Evolutionary conservation across 2,329 filamentous ascomycete genomes (phyloP), one percentile per base, ranked within the genome.

Genomic region (Daldinia sp.): DNA sequence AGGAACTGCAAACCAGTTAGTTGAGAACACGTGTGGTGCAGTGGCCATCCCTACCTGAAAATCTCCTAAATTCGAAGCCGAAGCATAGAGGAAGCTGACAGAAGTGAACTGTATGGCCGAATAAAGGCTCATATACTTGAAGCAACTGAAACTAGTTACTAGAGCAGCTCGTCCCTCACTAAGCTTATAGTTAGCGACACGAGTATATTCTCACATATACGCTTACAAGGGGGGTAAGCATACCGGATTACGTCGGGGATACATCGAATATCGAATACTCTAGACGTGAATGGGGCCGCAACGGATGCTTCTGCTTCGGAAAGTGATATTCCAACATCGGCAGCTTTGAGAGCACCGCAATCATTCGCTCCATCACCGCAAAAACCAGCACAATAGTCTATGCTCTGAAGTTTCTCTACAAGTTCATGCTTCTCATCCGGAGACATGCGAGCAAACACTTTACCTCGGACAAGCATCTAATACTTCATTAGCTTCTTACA

Each of bases 121-220:
- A 83, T 99, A 99, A 72, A 99, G 82, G 75, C 93, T 97, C 97
- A 99, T 99, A 82, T 97, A 99, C 83, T 98, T 99, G 87, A 99
- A 99, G 83, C 96, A 99, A 82, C 93, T 97, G 83, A 99, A 99
- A 80, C 94, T 97, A 12, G 96, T 99, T n/a, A 98, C 94, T 37
- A 99, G 86, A 37, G 97, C 93, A 20, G 95, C 95, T 70, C 97
- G 90, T 20, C 96, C 96, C 83, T 99, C 96, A 72, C 94, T 90
- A 80, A 39, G 46, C 4, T 57, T 10, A 55, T 7, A 13, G 37
- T 71, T 60, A 71, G 63, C 48, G 12, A 41, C 18, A 20, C 33
- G 30, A 50, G 74, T 60, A 74, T 72, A 58, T 53, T 53, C 6
- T 18, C 10, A 41, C 15, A 33, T 30, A 12, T 6, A 39, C 20